Evolutionary conservation across 345 rosid genomes (phyloP).

Genomic region (Zanthoxylum bungeanum): DNA sequence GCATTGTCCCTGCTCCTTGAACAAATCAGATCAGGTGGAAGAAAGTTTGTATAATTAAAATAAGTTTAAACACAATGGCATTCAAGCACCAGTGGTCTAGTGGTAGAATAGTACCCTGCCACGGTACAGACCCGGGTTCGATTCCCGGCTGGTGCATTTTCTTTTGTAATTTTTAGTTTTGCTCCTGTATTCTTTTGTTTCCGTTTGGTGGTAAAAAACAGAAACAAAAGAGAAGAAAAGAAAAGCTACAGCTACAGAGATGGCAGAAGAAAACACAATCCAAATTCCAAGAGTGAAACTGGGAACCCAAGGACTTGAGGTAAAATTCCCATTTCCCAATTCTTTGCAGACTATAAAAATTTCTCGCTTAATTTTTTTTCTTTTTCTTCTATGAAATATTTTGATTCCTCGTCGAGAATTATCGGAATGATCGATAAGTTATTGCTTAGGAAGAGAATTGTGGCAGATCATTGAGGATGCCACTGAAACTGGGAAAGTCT

Average conservation of each 20-base stretch:
- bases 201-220: too few species aligned
- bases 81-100: conserved; percentile 14
- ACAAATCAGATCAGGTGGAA: too few species aligned
- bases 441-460: neutral
- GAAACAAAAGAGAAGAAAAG: neutral
- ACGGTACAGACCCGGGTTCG: conserved; percentile 29
- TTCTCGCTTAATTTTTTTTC: neutral
- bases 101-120: conserved; percentile 25
- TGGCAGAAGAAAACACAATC: conserved; percentile 6
- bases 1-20: too few species aligned
- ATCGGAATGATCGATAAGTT: neutral
- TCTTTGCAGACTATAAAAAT: too few species aligned
- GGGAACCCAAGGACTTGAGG: conserved; percentile 26
- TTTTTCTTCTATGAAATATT: neutral
- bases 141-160: conserved; percentile 35
- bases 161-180: too few species aligned
- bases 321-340: neutral
- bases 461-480: neutral
- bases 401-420: neutral
- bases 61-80: too few species aligned
- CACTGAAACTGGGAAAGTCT: neutral
- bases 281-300: conserved; percentile 16
- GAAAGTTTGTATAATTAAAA: too few species aligned
- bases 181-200: too few species aligned
- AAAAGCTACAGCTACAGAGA: neutral